Conservation (phyloP, 495 filamentous ascomycete genomes). For the Penicillium waksmanii region DNA sequence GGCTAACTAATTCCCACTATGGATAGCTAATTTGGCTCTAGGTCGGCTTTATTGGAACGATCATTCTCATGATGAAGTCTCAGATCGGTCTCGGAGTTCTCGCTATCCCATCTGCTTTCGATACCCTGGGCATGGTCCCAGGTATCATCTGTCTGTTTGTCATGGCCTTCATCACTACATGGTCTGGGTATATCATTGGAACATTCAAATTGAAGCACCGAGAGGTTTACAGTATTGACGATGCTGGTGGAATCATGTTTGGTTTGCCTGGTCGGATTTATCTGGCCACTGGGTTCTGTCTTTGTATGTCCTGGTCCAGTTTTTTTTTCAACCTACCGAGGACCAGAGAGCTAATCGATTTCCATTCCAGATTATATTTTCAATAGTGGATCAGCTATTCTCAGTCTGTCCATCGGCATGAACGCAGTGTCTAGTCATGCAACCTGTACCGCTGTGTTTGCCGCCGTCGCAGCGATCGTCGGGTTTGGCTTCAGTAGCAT, state of each 20-base stretch:
- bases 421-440: slow-evolving; percentile 63
- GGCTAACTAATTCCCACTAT: neutral
- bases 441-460: slow-evolving; percentile 57
- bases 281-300: neutral
- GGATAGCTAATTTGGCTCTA: neutral
- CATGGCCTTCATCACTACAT: neutral
- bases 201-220: slow-evolving; percentile 1
- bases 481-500: slow-evolving; percentile 34
- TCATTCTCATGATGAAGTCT: slow-evolving; percentile 1
- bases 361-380: slow-evolving; percentile 25
- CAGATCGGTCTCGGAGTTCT: slow-evolving; percentile 5
- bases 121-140: neutral
- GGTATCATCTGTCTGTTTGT: neutral
- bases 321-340: slow-evolving; percentile 20
- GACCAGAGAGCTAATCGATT: too few relatives aligned
- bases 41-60: neutral
- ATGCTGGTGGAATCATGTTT: slow-evolving; percentile 1
- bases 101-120: neutral
- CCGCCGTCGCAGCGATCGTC: slow-evolving; percentile 35
- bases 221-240: neutral
- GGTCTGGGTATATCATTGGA: slow-evolving; percentile 1
- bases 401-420: slow-evolving; percentile 72
- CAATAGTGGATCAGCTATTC: slow-evolving; percentile 45
- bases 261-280: neutral
- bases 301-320: neutral